Evolutionary conservation across 768 basidiomycete species (phyloP).

Genomic region (Hygrocybe coccinea): DNA sequence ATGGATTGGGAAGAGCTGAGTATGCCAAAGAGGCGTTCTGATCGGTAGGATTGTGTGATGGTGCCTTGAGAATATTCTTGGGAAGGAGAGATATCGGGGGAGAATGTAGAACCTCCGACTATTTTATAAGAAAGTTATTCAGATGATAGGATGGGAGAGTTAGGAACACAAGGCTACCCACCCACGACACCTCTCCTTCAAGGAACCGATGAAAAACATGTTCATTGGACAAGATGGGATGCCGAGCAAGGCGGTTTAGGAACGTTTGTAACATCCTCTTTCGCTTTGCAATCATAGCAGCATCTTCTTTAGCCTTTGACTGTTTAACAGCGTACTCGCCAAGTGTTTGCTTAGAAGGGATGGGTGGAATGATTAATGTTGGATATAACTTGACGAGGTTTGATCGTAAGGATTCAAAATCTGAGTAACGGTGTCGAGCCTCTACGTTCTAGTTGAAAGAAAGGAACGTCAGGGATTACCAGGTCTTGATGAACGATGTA

Average conservation of each 20-base stretch:
- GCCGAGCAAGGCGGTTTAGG: slow-evolving; percentile 80
- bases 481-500: slow-evolving; percentile 4
- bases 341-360: slow-evolving; percentile 93
- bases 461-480: background rate
- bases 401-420: slow-evolving; percentile 89
- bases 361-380: slow-evolving; percentile 93
- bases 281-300: slow-evolving; percentile 81
- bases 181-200: slow-evolving; percentile 96
- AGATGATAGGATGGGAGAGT: slow-evolving; percentile 5
- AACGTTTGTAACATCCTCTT: slow-evolving; percentile 96
- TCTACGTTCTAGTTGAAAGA: slow-evolving; percentile 56
- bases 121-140: slow-evolving; percentile 5
- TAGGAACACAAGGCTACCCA: slow-evolving; percentile 31
- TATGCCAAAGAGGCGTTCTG: slow-evolving; percentile 68
- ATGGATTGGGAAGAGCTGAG: slow-evolving; percentile 82
- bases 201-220: slow-evolving; percentile 95
- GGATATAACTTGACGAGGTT: slow-evolving; percentile 87
- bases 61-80: slow-evolving; percentile 93
- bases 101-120: slow-evolving; percentile 91
- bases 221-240: slow-evolving; percentile 94
- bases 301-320: slow-evolving; percentile 94
- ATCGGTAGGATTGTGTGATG: slow-evolving; percentile 91
- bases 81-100: slow-evolving; percentile 87
- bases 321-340: slow-evolving; percentile 97
- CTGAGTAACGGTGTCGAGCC: slow-evolving; percentile 89